Conservation (phyloP, 495 filamentous ascomycete species). For the Annulohypoxylon moriforme region DNA sequence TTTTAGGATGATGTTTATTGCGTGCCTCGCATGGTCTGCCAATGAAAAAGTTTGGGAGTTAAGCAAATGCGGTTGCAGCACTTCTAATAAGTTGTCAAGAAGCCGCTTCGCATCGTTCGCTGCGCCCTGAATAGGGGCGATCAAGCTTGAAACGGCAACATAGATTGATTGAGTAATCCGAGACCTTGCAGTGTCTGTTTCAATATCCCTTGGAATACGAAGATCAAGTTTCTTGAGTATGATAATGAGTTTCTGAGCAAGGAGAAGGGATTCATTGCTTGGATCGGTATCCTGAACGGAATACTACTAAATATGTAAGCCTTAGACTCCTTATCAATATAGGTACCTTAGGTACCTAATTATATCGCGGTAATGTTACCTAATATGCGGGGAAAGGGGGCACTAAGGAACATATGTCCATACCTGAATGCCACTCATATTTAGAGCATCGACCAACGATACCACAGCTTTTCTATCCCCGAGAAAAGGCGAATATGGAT, state of each 20-base stretch:
- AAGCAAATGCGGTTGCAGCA: slow-evolving; percentile 28
- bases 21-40: slow-evolving; percentile 39
- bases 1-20: slow-evolving; percentile 48
- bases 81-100: slow-evolving; percentile 14
- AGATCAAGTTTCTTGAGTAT: slow-evolving; percentile 49
- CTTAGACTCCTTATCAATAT: neutral
- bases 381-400: neutral
- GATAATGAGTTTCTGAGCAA: slow-evolving; percentile 46
- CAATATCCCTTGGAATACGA: slow-evolving; percentile 46
- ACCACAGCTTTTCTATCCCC: neutral
- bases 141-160: slow-evolving; percentile 41
- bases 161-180: slow-evolving; percentile 49
- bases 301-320: slow-evolving; percentile 5
- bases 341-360: too few species aligned
- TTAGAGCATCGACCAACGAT: slow-evolving; percentile 3
- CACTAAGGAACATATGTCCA: neutral
- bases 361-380: too few species aligned
- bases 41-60: slow-evolving; percentile 4
- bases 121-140: neutral
- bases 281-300: neutral
- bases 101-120: neutral
- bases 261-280: neutral
- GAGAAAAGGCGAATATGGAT: slow-evolving; percentile 24
- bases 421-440: slow-evolving; percentile 15
- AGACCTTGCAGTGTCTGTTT: slow-evolving; percentile 47